phyloP scores from a whole-genome alignment of 1,284 basidiomycete species.

The Cryptococcus sp. region DNA sequence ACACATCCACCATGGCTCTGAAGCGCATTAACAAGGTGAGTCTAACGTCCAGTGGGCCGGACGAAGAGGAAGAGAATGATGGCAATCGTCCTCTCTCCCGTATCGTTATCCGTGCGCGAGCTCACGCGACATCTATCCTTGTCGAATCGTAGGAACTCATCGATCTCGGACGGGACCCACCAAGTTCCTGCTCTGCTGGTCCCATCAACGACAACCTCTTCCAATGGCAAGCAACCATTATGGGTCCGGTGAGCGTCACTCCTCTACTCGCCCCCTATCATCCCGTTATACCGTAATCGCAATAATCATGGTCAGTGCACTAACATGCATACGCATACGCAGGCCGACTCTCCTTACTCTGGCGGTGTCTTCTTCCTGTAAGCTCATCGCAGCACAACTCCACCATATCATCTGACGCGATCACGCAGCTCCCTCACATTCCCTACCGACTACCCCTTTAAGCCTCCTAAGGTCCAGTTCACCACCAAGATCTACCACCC shows the following conservation, averaged over 20 bases:
- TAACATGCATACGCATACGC: constrained; percentile 1
- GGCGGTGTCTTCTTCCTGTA: constrained; percentile 95
- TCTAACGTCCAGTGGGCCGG: constrained; percentile 5
- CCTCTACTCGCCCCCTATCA: not conserved
- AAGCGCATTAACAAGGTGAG: constrained; percentile 98
- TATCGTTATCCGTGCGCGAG: not conserved
- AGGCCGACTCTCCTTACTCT: constrained; percentile 93
- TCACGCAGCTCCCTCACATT: constrained; percentile 3
- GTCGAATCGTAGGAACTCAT: constrained; percentile 75
- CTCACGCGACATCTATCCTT: constrained; percentile 28
- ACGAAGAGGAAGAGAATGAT: no score
- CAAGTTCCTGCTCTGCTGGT: constrained; percentile 94
- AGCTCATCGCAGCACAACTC: constrained; percentile 52
- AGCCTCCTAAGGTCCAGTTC: constrained; percentile 99
- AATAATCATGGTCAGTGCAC: no score
- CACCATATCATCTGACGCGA: constrained; percentile 1
- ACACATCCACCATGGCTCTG: constrained; percentile 70
- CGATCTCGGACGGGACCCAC: constrained; percentile 96
- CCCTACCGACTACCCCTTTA: constrained; percentile 90
- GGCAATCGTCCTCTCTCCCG: no score
- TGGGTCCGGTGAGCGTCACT: constrained; percentile 79
- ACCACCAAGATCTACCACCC: constrained; percentile 77
- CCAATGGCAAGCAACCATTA: constrained; percentile 97
- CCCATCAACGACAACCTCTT: constrained; percentile 96
- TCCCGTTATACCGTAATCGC: no score